Evolutionary conservation across 305 asterid species (phyloP), one percentile per base, ranked within the genome.

Genomic region (Nicotiana rustica): DNA sequence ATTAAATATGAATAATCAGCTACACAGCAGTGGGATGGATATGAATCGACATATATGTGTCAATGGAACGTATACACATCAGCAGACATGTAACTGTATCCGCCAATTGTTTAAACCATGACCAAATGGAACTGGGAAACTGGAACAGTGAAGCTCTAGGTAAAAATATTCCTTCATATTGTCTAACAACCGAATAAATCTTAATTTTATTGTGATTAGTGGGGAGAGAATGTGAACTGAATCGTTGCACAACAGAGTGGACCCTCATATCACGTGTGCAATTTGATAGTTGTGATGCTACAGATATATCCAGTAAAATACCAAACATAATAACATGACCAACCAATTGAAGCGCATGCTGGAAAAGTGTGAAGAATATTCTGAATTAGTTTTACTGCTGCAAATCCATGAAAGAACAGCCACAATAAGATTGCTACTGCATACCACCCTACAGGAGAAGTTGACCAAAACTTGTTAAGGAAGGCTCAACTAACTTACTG

Each of bases 271-370:
- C 7, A 18, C n/a, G 77, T 21, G 36, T 21, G 69, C 67, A 57
- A 76, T 56, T 52, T 18, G 61, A 35, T 81, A 21, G 59, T 8
- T 44, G 81, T 2, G n/a, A 64, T 57, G 47, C 67, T 18, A 38
- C 59, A 6, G 9, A 29, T 5, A 3, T n/a, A 2, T 36, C 7
- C 57, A 65, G 71, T 57, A 68, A 81, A 60, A 41, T 75, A 29
- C n/a, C 49, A 47, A 4, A 78, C 57, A n/a, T 55, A 75, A 21
- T 52, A 75, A 84, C 41, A 82, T 66, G 87, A 89, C 90, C 61
- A 87, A 93, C 99, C 99, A 86, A 93, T 90, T 81, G 99, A 93
- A 89, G 95, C 93, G 79, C 99, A 96, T 82, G 93, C 93, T 15
- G 98, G 98, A 87, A 95, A 96, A 75, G 89, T 88, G 78, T 66